phyloP scores from a whole-genome alignment of 805 yeast species.

The Ascoidea asiatica region DNA sequence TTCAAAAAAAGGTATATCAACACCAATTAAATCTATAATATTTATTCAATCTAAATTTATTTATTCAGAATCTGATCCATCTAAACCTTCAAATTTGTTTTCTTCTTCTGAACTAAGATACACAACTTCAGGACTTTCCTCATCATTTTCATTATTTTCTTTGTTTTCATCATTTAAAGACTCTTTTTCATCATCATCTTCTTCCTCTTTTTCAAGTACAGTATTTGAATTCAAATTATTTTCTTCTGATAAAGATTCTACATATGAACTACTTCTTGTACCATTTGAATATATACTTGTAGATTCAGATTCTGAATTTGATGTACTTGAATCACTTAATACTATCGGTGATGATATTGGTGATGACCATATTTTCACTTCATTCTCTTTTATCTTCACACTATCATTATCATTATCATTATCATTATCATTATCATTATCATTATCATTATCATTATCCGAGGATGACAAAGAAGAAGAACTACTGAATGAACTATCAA shows the following conservation, averaged over 20 bases:
- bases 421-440: neutral
- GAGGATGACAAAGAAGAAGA: neutral
- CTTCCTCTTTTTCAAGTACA: neutral
- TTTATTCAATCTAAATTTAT: no score
- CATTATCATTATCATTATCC: neutral
- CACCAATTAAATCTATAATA: no score
- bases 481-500: neutral
- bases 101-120: no score
- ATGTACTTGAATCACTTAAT: neutral
- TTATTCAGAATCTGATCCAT: no score
- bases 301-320: neutral
- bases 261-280: constrained; percentile 32
- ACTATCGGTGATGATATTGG: neutral
- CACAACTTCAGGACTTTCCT: no score
- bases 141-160: no score
- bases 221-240: constrained; percentile 16
- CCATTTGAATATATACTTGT: constrained; percentile 33
- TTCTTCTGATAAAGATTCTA: constrained; percentile 34
- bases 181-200: constrained; percentile 1
- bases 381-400: neutral
- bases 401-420: neutral
- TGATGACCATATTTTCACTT: neutral
- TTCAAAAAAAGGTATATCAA: no score
- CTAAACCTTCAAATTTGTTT: no score
- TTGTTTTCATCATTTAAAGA: no score